A percentile compares a stretch with the other conserved stretches of the same genome.
These are phyloP conservation scores for Leptomonas seymouri DNA, from an alignment of 208 protist species.

Conservation along the genomic window DNA sequence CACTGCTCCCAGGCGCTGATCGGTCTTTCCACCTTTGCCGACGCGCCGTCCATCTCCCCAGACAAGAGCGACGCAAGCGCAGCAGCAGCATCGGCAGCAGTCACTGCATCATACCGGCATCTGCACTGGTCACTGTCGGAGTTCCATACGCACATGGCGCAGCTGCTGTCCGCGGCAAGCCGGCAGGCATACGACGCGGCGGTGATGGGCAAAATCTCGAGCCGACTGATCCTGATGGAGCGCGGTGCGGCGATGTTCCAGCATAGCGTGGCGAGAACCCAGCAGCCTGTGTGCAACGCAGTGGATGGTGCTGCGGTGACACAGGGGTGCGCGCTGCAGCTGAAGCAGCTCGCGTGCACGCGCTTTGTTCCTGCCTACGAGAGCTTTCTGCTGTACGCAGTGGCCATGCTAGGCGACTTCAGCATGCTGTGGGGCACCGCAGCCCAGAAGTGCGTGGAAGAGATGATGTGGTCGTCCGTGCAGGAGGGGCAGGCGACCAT, in stretches of 20 bases:
- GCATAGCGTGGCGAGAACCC: not conserved
- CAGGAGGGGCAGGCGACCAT: not conserved
- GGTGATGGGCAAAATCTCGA: slow-evolving; percentile 8
- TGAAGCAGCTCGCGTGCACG: slow-evolving; percentile 10
- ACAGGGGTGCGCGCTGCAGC: slow-evolving; percentile 11
- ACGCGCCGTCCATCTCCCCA: not conserved
- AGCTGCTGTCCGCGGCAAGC: slow-evolving; percentile 9
- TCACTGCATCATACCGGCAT: slow-evolving; percentile 3
- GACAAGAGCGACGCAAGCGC: not conserved
- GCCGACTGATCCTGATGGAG: slow-evolving; percentile 13
- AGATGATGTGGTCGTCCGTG: slow-evolving; percentile 12
- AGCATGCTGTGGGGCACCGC: slow-evolving; percentile 11
- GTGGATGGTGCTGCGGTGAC: not conserved
- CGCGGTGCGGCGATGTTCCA: not conserved
- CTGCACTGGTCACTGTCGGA: slow-evolving; percentile 16
- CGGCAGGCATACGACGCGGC: slow-evolving; percentile 12
- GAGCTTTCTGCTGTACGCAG: slow-evolving; percentile 16
- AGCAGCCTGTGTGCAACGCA: not conserved
- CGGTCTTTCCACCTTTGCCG: not conserved
- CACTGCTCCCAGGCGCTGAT: slow-evolving; percentile 4
- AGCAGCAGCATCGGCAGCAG: slow-evolving; percentile 4
- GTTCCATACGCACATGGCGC: slow-evolving; percentile 13
- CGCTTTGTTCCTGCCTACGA: slow-evolving; percentile 10
- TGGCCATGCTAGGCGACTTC: slow-evolving; percentile 14
- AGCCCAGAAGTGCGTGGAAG: slow-evolving; percentile 5